A percentile compares a stretch with the other conserved stretches of the same genome.
phyloP scores from a whole-genome alignment of 2,329 filamentous ascomycete species.

The Colletotrichum tropicicola region DNA sequence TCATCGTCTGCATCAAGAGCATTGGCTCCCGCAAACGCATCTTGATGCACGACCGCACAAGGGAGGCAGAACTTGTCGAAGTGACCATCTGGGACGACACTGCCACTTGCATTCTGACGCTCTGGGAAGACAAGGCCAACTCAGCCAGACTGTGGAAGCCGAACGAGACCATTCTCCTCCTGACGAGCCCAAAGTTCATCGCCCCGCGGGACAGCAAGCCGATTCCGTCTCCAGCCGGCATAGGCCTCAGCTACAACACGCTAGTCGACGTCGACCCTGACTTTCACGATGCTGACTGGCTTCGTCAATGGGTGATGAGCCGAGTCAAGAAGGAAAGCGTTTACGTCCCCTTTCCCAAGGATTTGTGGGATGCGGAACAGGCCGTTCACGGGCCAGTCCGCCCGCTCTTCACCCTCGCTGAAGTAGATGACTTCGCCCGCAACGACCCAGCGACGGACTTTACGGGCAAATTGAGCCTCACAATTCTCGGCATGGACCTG shows the following conservation, averaged over 20 bases:
- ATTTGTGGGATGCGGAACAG: conserved; percentile 45
- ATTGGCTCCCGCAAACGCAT: conserved; percentile 62
- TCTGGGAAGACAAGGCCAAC: conserved; percentile 61
- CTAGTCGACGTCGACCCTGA: conserved; percentile 65
- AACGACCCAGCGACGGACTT: conserved; percentile 41
- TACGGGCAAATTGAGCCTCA: conserved; percentile 48
- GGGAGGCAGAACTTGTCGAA: conserved; percentile 50
- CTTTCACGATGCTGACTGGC: conserved; percentile 61
- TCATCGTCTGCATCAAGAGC: conserved; percentile 67
- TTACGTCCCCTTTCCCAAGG: conserved; percentile 56
- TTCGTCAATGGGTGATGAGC: conserved; percentile 57
- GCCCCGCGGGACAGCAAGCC: neutral
- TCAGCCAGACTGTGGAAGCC: conserved; percentile 55
- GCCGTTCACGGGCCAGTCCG: conserved; percentile 42
- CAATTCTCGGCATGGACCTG: conserved; percentile 43
- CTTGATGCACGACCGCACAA: conserved; percentile 28
- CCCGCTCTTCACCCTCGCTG: conserved; percentile 50
- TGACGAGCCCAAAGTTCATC: conserved; percentile 50
- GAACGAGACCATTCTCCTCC: conserved; percentile 58
- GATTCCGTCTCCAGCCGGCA: conserved; percentile 21
- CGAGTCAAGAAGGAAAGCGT: conserved; percentile 59
- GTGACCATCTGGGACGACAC: conserved; percentile 67
- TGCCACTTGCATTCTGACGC: conserved; percentile 57
- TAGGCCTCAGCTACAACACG: conserved; percentile 47
- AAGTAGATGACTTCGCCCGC: conserved; percentile 52